Conservation (phyloP, 1,139 yeast genomes). For the Zhuliangozyma blackwelliae region DNA sequence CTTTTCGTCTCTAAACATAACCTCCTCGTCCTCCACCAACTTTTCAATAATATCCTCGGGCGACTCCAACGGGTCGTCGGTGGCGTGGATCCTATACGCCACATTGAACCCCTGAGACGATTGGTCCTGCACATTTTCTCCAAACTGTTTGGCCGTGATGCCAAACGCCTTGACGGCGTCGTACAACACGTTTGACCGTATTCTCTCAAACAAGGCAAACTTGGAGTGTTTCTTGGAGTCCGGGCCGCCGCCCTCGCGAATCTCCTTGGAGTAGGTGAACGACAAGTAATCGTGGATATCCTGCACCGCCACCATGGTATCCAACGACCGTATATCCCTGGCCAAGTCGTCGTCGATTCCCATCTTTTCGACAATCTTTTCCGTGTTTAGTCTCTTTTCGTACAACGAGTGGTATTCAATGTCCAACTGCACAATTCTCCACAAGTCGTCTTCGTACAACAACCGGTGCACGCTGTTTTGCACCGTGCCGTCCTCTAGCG, state of each 20-base stretch:
- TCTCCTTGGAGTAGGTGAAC: conserved; percentile 73
- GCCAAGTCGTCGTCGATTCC: conserved; percentile 54
- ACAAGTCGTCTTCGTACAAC: conserved; percentile 77
- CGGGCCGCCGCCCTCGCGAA: conserved; percentile 40
- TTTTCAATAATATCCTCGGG: conserved; percentile 65
- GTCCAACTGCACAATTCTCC: conserved; percentile 86
- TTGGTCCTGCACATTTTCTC: conserved; percentile 75
- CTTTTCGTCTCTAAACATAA: conserved; percentile 54
- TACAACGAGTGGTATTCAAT: conserved; percentile 83
- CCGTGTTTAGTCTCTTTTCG: conserved; percentile 67
- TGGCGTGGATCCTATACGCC: conserved; percentile 63
- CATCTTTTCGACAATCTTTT: conserved; percentile 53
- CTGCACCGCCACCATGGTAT: conserved; percentile 74
- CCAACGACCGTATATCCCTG: conserved; percentile 55
- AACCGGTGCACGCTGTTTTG: conserved; percentile 47
- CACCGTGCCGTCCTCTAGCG: conserved; percentile 40
- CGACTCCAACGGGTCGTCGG: conserved; percentile 64
- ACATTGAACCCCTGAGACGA: conserved; percentile 41
- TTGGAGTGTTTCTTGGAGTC: conserved; percentile 62
- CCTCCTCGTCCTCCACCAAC: conserved; percentile 50
- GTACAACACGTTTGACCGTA: conserved; percentile 63
- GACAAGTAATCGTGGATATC: conserved; percentile 83
- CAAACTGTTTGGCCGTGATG: conserved; percentile 71
- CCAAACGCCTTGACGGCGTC: conserved; percentile 73
- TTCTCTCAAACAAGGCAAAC: conserved; percentile 70